phyloP scores from a whole-genome alignment of 2,329 filamentous ascomycete genomes.

The Xylaria polymorpha region DNA sequence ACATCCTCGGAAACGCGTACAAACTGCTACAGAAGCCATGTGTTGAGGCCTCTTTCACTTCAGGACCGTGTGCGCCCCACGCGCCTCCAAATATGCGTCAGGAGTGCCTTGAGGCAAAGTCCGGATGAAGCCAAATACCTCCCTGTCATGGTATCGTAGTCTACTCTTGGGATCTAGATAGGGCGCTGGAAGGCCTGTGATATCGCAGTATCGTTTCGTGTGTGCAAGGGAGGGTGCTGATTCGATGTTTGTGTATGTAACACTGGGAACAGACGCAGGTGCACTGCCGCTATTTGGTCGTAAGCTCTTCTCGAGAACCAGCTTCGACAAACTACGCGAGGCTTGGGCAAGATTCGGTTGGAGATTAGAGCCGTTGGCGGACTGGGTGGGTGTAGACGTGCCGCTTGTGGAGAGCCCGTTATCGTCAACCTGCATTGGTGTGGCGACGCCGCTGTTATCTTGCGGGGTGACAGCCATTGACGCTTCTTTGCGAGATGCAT shows the following conservation, averaged over 20 bases:
- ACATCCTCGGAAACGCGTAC: neutral
- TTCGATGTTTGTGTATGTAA: slow-evolving; percentile 97
- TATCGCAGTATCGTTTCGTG: slow-evolving; percentile 91
- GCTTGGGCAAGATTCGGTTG: slow-evolving; percentile 87
- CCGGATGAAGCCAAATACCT: slow-evolving; percentile 88
- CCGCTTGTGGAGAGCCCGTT: slow-evolving; percentile 68
- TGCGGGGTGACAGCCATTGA: slow-evolving; percentile 83
- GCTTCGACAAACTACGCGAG: slow-evolving; percentile 83
- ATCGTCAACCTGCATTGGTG: slow-evolving; percentile 64
- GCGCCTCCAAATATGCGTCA: slow-evolving; percentile 88
- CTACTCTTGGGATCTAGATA: slow-evolving; percentile 97
- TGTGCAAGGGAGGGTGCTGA: slow-evolving; percentile 89
- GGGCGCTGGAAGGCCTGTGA: slow-evolving; percentile 90
- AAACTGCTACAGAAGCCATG: slow-evolving; percentile 1
- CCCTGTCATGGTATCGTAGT: slow-evolving; percentile 90
- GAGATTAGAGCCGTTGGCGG: slow-evolving; percentile 48
- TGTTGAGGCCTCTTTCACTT: slow-evolving; percentile 69
- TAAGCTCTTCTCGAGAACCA: slow-evolving; percentile 87
- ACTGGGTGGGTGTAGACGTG: slow-evolving; percentile 65
- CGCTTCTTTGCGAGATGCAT: slow-evolving; percentile 89
- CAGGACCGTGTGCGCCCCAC: slow-evolving; percentile 91
- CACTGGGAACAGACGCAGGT: slow-evolving; percentile 70
- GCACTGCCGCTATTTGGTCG: slow-evolving; percentile 53
- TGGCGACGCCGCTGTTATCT: slow-evolving; percentile 78
- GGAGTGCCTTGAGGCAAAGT: slow-evolving; percentile 82